Evolutionary conservation across 371 early-diverging fungal species (phyloP), one percentile per base, ranked within the genome.

Genomic region (Catenaria anguillulae): DNA sequence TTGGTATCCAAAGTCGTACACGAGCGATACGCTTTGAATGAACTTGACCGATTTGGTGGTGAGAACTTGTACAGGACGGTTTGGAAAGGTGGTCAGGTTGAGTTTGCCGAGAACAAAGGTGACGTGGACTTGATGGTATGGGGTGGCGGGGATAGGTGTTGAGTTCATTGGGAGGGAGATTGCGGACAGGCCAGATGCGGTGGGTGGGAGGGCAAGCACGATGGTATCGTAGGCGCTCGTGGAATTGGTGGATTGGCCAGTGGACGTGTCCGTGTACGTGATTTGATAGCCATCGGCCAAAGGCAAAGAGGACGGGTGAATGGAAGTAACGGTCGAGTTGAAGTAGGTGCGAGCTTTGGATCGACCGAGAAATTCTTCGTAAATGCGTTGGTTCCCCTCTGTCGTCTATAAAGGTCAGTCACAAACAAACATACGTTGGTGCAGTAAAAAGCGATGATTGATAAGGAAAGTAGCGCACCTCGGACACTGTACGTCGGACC

Each of bases 351-450:
- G 31, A 0, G 87, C 83, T 4, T 67, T 68, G 13, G 82, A 78
- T 0, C 65, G 63, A 12, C 56, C 42, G 0, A 79, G 73, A 71
- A 83, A 84, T 8, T 78, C 74, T 61, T 84, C 82, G 73, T 83
- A 85, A 31, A 87, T 77, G 33, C 74, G 74, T 43, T 73, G 78
- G 64, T 87, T 87, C 5, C 87, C 87, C 8, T 71, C 81, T 60
- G 75, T 68, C n/a, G 83, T 68, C n/a, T 13, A 76, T 69, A 61
- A 77, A 72, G 1, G 79, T 74, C 2, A 78, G 73, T 31, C 77
- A 77, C 75, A 81, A 77, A 5, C 80, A 73, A 21, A 83, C 68
- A 70, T 71, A 55, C 35, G 40, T 10, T 34, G 35, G 8, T 13
- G 8, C 37, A 37, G 37, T 37, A 37, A 17, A 17, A 17, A 21